Base-by-base conservation (phyloP, 2,329 filamentous ascomycete species). In the Calycina marina region DNA sequence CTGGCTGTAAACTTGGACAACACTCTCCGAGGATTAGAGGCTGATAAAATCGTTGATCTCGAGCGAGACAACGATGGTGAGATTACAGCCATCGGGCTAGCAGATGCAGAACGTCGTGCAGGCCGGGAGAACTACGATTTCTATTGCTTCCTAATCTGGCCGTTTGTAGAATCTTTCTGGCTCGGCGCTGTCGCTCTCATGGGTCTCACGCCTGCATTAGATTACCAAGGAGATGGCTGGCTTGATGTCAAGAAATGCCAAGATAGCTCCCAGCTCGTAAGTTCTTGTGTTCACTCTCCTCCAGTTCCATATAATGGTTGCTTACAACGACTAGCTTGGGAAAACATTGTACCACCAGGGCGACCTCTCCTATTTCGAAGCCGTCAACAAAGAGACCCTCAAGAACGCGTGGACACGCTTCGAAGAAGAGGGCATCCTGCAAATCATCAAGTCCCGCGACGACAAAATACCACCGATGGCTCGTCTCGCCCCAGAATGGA, bases 61-160 rank as follows among this genome's bases (percentile, higher is more conserved):
- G 69, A 71, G 8, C 65, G 73, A 10, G 59, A 69, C 22, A 57
- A 62, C 1, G 58, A 62, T 4, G 65, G 63, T 0, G 63, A 67
- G 0, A 67, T 84, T n/a, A 60, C 62, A 1, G 72, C 62, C 34
- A 61, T 94, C 22, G 83, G 84, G 4, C 63, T 98, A 5, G 77
- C 80, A 12, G 71, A 80, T 4, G 59, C 68, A 3, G 90, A 98
- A 55, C 69, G 86, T 12, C 64, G 68, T 17, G 74, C 69, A 5
- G 90, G 90, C 2, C 66, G 88, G 22, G 90, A 98, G 56, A 96
- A 94, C 48, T 98, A 81, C 49, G 90, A 98, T 52, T 98, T 98
- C 56, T 96, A 96, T 59, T 96, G 88, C 59, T 98, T 96, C 64
- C 60, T 98, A 13, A 84, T 98, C 41, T 98, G 90, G 90, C 90